Evolutionary conservation across 352 stramenopile genomes (phyloP), one percentile per base, ranked within the genome.

Genomic region (Phytopythium aichiense): DNA sequence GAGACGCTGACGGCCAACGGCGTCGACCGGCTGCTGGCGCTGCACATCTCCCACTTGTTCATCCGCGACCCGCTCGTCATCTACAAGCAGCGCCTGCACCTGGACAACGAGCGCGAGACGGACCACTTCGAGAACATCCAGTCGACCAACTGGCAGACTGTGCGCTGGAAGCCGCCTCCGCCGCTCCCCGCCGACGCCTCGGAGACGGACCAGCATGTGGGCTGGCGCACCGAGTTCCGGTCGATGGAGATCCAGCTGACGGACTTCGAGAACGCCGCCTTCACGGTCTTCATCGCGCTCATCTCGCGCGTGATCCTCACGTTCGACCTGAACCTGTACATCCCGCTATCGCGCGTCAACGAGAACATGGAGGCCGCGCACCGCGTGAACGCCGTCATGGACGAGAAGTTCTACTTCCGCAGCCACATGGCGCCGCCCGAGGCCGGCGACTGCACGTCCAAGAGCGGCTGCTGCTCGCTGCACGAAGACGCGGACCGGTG

Each of bases 111-210:
- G 53, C 79, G 60, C 43, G 84, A 90, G 67, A 94, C 87, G 16
- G 97, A 99, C 65, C 97, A 99, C 73, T 99, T 98, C 74, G 97
- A 99, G 77, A 99, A 98, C 73, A 99, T 99, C 64, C 98, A 99
- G 85, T 99, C 92, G 69, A 99, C 97, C 25, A 99, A 99, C 73
- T 99, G 98, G 98, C 97, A 99, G 86, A 98, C 94, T n/a, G 97
- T 99, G 61, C 93, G 98, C 50, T 99, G 98, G 98, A 99, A 99
- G 85, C 98, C 98, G 45, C 98, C 98, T 49, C 97, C 97, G 56
- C 92, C 93, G 38, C 73, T 71, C 2, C 61, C 73, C 13, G 61
- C 64, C 7, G 68, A 59, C 49, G 59, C 43, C 31, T 66, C 77
- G 13, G 52, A 56, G 1, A 49, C 61, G 22, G 63, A 68, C 42